Percentiles rank a stretch among this genome's conserved stretches.
phyloP scores from a whole-genome alignment of 2,329 filamentous ascomycete species.

The Ascochyta rabiei region DNA sequence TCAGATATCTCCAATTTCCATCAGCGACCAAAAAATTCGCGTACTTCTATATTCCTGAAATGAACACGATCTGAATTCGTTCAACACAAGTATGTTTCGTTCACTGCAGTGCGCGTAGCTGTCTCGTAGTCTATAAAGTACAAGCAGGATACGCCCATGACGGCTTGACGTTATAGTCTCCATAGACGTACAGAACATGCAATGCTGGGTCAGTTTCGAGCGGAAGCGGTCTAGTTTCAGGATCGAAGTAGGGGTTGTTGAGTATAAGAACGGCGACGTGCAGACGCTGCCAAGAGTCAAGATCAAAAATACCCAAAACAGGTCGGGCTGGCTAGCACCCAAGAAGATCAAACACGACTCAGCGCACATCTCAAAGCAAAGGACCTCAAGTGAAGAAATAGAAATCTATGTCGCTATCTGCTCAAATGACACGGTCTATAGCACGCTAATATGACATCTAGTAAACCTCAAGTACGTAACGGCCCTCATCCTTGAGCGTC shows the following conservation, averaged over 20 bases:
- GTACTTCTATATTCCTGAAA: too few species aligned
- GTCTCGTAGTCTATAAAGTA: too few species aligned
- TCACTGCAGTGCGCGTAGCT: too few species aligned
- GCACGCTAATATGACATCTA: conserved; percentile 53
- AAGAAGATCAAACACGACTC: neutral
- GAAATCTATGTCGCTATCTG: neutral
- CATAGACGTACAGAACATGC: too few species aligned
- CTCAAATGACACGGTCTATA: conserved; percentile 6
- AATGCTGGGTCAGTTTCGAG: too few species aligned
- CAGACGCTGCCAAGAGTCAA: neutral
- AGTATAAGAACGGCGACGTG: neutral
- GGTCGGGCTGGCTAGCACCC: neutral
- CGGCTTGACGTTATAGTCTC: too few species aligned
- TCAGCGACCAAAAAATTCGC: too few species aligned
- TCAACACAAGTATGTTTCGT: too few species aligned
- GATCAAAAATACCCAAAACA: neutral
- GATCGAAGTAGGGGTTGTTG: neutral
- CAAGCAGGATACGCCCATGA: too few species aligned
- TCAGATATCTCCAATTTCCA: too few species aligned
- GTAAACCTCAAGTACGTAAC: conserved; percentile 97
- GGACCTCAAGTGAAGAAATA: neutral
- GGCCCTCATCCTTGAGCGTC: conserved; percentile 89
- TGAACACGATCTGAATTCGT: too few species aligned
- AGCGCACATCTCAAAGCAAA: neutral
- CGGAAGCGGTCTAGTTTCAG: too few species aligned